Evolutionary conservation across 306 rosid species (phyloP), one percentile per base, ranked within the genome.

Genomic region (Abrus pulchellus): DNA sequence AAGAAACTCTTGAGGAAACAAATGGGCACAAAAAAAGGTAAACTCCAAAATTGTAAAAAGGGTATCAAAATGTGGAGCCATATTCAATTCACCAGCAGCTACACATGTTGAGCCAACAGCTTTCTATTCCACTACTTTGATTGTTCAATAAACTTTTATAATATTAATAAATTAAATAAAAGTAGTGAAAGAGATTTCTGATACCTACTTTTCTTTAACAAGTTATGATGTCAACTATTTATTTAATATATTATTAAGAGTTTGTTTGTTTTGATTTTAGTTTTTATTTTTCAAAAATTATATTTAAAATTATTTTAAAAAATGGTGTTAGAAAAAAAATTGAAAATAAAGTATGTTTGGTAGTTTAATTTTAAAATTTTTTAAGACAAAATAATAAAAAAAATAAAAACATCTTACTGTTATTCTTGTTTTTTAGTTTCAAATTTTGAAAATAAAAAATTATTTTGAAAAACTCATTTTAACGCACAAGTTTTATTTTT

Each of bases 51-150:
- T n/a, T n/a, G 41, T 65, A 48, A 65, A 62, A 72, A 45, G 33
- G 14, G 49, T 66, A 48, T 9, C 45, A n/a, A 74, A 36, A 60
- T 57, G 69, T 74, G 20, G 74, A 52, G 36, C 55, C 68, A 54
- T 20, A 20, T 74, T 83, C 75, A 74, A 68, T 74, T 68, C 63
- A 41, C 3, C 3, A 8, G 53, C 74, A 67, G 55, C 78, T n/a
- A 32, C 14, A 11, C 59, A 73, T 73, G 80, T 53, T 68, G 2
- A 34, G 45, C 65, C 82, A 52, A 13, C 28, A 56, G 33, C 84
- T 74, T 70, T 72, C 29, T 43, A 75, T 84, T 79, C 81, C 61
- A 38, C 54, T 27, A 38, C 47, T 30, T 49, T 38, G 11, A 45
- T 70, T 49, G 33, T 48, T 48, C 11, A 12, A 47, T 7, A 7